phyloP scores from a whole-genome alignment of 2,329 filamentous ascomycete genomes.

The Chaetomiaceae sp. region DNA sequence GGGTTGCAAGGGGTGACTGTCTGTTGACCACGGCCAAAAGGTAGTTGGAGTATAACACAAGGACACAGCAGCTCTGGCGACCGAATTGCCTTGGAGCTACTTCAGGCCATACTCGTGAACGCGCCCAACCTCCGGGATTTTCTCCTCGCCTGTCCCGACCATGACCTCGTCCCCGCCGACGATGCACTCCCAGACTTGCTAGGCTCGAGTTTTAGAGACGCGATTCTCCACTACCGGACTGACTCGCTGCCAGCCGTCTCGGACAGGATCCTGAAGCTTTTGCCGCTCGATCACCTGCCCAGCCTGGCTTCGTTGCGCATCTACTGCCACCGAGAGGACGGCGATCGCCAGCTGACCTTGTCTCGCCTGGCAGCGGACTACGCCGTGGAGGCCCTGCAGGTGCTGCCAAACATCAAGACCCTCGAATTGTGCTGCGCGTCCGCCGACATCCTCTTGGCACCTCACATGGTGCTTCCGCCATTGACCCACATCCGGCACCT shows the following conservation, averaged over 20 bases:
- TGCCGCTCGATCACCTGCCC: conserved; percentile 14
- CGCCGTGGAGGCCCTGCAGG: conserved; percentile 16
- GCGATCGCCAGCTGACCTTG: conserved; percentile 19
- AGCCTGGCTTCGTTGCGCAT: conserved; percentile 23
- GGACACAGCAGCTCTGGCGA: neutral
- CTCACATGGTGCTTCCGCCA: conserved; percentile 13
- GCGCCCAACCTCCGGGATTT: conserved; percentile 23
- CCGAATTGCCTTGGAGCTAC: conserved; percentile 18
- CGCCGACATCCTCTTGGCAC: conserved; percentile 4
- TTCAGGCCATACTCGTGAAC: conserved; percentile 18
- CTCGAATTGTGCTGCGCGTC: conserved; percentile 25
- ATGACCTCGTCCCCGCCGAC: conserved; percentile 6
- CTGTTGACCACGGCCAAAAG: conserved; percentile 16
- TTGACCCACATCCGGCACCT: conserved; percentile 23
- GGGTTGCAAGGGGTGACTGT: conserved; percentile 1
- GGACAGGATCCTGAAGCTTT: conserved; percentile 3
- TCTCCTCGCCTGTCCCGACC: conserved; percentile 24
- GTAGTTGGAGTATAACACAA: conserved; percentile 5
- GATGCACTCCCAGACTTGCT: conserved; percentile 4
- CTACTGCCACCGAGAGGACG: conserved; percentile 24
- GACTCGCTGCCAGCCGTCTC: neutral
- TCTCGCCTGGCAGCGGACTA: conserved; percentile 21
- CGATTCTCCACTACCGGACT: conserved; percentile 11
- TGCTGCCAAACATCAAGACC: conserved; percentile 18
- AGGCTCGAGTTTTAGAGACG: conserved; percentile 3